Conservation (phyloP, 441 rosid genomes). For the Erysimum cheiri region DNA sequence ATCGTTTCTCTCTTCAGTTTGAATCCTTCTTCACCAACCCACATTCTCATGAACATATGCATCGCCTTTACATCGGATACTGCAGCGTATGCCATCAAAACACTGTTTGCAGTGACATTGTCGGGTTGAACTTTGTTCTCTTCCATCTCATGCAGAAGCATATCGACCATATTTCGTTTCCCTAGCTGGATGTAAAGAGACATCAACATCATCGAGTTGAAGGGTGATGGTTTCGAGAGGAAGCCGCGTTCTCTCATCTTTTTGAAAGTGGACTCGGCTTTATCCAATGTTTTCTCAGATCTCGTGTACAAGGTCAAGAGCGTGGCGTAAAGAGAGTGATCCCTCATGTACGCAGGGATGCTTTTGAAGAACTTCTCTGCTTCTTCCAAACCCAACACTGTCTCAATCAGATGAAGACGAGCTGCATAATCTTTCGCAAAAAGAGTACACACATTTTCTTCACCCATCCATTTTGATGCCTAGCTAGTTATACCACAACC, state of each 20-base stretch:
- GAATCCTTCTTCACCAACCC: not conserved
- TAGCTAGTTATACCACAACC: not conserved
- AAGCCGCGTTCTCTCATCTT: not conserved
- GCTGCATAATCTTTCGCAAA: not conserved
- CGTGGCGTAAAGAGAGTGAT: not conserved
- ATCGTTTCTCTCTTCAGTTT: not conserved
- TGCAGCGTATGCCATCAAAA: not conserved
- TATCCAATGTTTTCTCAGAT: not conserved
- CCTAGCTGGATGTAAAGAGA: not conserved
- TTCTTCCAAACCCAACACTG: not conserved
- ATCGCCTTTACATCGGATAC: not conserved
- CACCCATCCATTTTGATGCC: not conserved
- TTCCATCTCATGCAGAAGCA: not conserved
- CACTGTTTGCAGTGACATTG: not conserved
- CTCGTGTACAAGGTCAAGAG: not conserved
- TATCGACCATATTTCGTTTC: not conserved
- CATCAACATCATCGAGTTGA: not conserved
- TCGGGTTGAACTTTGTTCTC: not conserved
- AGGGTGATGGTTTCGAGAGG: not conserved
- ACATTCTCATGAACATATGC: not conserved
- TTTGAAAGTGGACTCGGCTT: not conserved
- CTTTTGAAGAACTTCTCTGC: conserved; percentile 6
- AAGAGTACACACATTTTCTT: not conserved
- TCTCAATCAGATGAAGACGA: not conserved
- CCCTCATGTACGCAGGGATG: not conserved